Conservation (phyloP, 345 rosid species). For the Anastatica hierochuntica region DNA sequence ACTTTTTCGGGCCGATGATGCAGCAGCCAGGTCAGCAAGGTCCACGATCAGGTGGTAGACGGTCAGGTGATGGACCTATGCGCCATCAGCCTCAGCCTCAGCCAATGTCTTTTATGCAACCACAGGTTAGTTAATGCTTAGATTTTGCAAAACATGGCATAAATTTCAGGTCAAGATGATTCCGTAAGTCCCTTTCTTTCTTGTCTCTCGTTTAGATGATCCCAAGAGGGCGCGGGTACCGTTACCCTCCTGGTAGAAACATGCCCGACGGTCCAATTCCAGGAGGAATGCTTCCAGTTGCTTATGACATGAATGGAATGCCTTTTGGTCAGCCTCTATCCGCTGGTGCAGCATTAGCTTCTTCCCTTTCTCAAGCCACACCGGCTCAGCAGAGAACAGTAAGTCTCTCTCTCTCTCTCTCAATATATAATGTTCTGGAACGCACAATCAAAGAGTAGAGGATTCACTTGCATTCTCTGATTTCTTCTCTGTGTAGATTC, state of each 20-base stretch:
- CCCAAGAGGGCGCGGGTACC: constrained; percentile 74
- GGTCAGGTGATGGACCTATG: constrained; percentile 51
- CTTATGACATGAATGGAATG: constrained; percentile 61
- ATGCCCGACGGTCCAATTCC: constrained; percentile 62
- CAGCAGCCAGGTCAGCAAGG: constrained; percentile 79
- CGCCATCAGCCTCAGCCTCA: constrained; percentile 69
- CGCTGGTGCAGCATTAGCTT: constrained; percentile 53
- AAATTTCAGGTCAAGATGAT: neutral
- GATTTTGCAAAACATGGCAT: neutral
- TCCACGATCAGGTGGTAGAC: constrained; percentile 76
- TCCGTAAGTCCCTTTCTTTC: neutral
- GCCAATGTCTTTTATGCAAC: constrained; percentile 73
- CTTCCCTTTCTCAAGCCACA: constrained; percentile 56
- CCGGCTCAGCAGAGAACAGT: constrained; percentile 75
- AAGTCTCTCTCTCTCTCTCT: constrained; percentile 10
- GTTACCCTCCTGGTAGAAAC: constrained; percentile 74
- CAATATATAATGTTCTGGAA: no score
- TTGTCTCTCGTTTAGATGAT: constrained; percentile 43
- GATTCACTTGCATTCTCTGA: neutral
- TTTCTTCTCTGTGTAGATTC: constrained; percentile 31
- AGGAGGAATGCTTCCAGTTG: constrained; percentile 71
- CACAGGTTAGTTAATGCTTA: constrained; percentile 55
- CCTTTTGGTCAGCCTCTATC: constrained; percentile 49
- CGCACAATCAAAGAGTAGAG: no score
- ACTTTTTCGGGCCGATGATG: constrained; percentile 58